Evolutionary conservation across 805 yeast species (phyloP).

Genomic region (Lachancea quebecensis): DNA sequence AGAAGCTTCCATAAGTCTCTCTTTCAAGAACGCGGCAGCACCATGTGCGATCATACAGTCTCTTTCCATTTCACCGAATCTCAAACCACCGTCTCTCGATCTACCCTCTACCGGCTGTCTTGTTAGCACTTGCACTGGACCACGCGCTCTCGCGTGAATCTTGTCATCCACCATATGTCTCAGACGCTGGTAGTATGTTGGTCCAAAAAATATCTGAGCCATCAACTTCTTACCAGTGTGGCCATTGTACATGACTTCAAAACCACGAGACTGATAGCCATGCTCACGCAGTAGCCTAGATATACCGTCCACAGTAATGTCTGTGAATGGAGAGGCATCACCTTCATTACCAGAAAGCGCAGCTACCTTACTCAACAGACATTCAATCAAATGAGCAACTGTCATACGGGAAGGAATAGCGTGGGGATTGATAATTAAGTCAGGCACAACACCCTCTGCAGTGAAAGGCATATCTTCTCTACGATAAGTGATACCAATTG

Average conservation of each 20-base stretch:
- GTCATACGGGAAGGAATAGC: conserved; percentile 99
- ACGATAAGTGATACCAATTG: conserved; percentile 97
- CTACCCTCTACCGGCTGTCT: conserved; percentile 99
- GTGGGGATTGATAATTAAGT: conserved; percentile 95
- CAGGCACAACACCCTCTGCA: conserved; percentile 94
- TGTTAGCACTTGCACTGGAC: conserved; percentile 95
- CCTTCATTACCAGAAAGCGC: conserved; percentile 95
- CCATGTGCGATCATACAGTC: conserved; percentile 99
- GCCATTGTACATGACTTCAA: conserved; percentile 97
- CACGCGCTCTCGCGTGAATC: conserved; percentile 98
- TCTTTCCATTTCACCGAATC: conserved; percentile 99
- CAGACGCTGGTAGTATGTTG: conserved; percentile 96
- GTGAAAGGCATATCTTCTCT: conserved; percentile 99
- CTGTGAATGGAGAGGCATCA: conserved; percentile 98
- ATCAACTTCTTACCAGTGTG: conserved; percentile 96
- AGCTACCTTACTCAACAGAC: conserved; percentile 91
- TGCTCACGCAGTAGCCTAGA: conserved; percentile 88
- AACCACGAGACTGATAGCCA: conserved; percentile 97
- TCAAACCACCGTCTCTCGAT: conserved; percentile 96
- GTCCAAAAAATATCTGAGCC: conserved; percentile 99
- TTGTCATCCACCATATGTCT: conserved; percentile 99
- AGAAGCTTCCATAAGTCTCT: conserved; percentile 97
- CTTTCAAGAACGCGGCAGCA: conserved; percentile 96
- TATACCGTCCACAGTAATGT: conserved; percentile 95
- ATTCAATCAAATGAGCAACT: conserved; percentile 97